Evolutionary conservation across 169 alveolate genomes (phyloP).

Genomic region (Plasmodium yoelii): DNA sequence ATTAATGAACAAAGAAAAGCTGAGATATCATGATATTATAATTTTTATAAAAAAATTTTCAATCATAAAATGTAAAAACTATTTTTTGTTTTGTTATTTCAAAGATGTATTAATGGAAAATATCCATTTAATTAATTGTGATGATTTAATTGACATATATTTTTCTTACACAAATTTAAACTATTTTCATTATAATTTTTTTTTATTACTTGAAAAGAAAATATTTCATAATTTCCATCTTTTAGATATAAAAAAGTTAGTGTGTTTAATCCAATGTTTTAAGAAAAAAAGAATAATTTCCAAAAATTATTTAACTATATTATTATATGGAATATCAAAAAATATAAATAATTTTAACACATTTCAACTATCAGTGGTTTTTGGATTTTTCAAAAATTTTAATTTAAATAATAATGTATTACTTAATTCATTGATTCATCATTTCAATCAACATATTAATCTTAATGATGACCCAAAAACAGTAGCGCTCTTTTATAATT

Average conservation of each 20-base stretch:
- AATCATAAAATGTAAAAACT: constrained; percentile 73
- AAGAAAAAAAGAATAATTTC: constrained; percentile 64
- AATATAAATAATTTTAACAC: constrained; percentile 58
- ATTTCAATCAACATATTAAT: constrained; percentile 45
- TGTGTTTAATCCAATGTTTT: constrained; percentile 70
- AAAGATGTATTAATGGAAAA: constrained; percentile 61
- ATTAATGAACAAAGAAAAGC: constrained; percentile 65
- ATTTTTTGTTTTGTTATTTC: constrained; percentile 72
- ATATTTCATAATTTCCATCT: constrained; percentile 63
- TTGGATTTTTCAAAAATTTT: constrained; percentile 58
- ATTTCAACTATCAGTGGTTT: constrained; percentile 67
- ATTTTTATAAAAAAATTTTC: constrained; percentile 69
- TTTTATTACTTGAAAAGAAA: constrained; percentile 71
- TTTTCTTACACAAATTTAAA: constrained; percentile 65
- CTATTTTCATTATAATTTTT: constrained; percentile 76
- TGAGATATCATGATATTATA: constrained; percentile 51
- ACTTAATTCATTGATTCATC: constrained; percentile 61
- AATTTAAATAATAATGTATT: constrained; percentile 63
- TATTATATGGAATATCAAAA: constrained; percentile 71
- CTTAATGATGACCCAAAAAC: constrained; percentile 19
- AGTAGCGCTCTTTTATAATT: constrained; percentile 54
- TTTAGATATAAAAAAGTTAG: constrained; percentile 50
- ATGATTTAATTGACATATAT: constrained; percentile 59
- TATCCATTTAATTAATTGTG: constrained; percentile 44
- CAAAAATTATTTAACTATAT: constrained; percentile 69